Evolutionary conservation across 2,329 filamentous ascomycete genomes (phyloP).

Genomic region (Clarireedia sp.): DNA sequence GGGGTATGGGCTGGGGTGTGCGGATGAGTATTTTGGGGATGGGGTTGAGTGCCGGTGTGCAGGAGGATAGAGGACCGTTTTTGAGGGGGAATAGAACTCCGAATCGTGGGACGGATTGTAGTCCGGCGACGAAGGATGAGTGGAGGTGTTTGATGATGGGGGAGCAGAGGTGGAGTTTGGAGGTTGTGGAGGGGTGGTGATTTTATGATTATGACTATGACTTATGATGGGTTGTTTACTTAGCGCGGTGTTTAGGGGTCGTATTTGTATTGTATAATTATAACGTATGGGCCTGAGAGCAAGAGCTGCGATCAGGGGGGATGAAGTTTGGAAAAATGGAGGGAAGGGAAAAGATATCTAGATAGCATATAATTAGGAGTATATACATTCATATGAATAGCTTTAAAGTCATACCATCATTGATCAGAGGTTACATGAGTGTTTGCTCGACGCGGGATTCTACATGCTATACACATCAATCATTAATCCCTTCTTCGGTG

Average conservation of each 20-base stretch:
- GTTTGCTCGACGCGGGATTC: no score
- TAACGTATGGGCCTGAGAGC: constrained; percentile 18
- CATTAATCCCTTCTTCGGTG: no score
- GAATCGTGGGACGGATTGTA: constrained; percentile 54
- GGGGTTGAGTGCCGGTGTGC: constrained; percentile 4
- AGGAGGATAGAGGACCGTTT: constrained; percentile 25
- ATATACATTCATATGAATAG: no score
- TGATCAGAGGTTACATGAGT: no score
- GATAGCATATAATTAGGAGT: no score
- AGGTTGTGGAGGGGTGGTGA: constrained; percentile 44
- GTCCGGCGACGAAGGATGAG: constrained; percentile 52
- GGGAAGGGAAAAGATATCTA: no score
- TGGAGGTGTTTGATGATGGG: constrained; percentile 53
- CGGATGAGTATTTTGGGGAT: background rate
- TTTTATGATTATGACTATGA: background rate
- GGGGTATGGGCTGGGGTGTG: constrained; percentile 11
- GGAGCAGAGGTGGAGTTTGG: constrained; percentile 35
- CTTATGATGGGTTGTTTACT: background rate
- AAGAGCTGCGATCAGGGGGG: constrained; percentile 27
- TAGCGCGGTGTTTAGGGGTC: background rate
- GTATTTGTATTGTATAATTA: background rate
- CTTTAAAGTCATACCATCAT: no score
- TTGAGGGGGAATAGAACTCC: constrained; percentile 45
- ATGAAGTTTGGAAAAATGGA: background rate
- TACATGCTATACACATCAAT: no score